These are phyloP conservation scores for Fomitopsis palustris DNA, from an alignment of 1,284 basidiomycete genomes.

Conservation along the genomic window DNA sequence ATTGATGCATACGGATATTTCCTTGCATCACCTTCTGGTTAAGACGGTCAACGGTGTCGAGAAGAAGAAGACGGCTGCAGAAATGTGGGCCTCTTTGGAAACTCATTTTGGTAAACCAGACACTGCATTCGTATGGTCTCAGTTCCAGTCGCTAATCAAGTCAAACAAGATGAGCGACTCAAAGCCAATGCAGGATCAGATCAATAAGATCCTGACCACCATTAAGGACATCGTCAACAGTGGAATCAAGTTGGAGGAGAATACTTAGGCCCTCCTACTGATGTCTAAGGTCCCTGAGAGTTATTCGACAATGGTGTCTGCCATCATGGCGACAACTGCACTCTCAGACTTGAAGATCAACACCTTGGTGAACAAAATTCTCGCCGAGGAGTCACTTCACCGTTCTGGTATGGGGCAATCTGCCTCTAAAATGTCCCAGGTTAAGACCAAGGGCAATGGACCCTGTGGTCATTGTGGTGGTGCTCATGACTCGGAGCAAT, in stretches of 20 bases:
- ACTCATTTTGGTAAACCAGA: background rate
- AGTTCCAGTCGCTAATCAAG: background rate
- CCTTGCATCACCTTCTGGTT: background rate
- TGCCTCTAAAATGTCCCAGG: background rate
- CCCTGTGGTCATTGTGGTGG: background rate
- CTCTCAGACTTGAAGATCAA: background rate
- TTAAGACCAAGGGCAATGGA: background rate
- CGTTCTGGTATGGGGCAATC: background rate
- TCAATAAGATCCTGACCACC: background rate
- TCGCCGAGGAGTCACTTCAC: background rate
- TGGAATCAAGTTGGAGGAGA: background rate
- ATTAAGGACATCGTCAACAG: background rate
- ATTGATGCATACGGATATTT: background rate
- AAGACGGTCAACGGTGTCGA: background rate
- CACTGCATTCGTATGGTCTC: background rate
- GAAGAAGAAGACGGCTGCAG: background rate
- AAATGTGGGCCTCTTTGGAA: background rate
- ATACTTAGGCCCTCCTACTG: background rate
- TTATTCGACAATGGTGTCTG: background rate
- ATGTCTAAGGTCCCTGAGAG: background rate
- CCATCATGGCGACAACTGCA: background rate
- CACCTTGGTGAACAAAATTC: background rate
- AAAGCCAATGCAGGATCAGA: background rate
- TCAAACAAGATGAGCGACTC: background rate
- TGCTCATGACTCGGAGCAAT: background rate